Evolutionary conservation across 495 filamentous ascomycete genomes (phyloP), one percentile per base, ranked within the genome.

Genomic region (Trichoderma reesei): DNA sequence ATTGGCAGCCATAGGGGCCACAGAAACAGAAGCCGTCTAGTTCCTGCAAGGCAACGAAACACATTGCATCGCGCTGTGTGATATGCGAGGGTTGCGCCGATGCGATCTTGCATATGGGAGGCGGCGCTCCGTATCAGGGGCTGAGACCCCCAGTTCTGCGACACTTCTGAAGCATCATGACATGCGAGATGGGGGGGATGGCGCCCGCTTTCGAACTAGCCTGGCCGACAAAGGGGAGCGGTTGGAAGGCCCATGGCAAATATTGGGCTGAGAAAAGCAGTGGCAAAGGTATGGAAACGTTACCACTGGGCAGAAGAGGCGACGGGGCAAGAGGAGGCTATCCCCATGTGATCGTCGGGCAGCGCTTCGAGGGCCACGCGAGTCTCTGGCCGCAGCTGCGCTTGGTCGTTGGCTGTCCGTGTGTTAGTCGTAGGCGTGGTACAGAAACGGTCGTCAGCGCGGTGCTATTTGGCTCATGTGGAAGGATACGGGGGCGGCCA

Each of bases 161-260:
- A 80, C 79, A 75, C 69, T 71, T 65, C 71, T 80, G 79, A 80
- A 68, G 78, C 79, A 79, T 63, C 39, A 65, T 60, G 20, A 16
- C 61, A 34, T 42, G 16, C 61, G 26, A 14, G 26, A 63, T 56
- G 51, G 51, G 51, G 44, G 51, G 20, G 9, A 10, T 4, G 20
- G 34, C 26, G 33, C 26, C 51, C 31, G 18, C 31, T 56, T 56
- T 56, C 3, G 51, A 14, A 34, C 51, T 56, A 56, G 51, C 51
- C 18, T 34, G 20, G 44, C 14, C 16, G 20, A 48, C 16, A 48
- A 18, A 18, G n/a, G n/a, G 8, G 16, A 26, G 8, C 16, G 18
- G 18, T 48, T 8, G 9, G 20, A 6, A 18, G 18, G 44, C 26
- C 26, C 26, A 18, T 48, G 44, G n/a, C 16, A 16, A 46, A 16